These are phyloP conservation scores for Wallacemonas sp. DNA, from an alignment of 208 protist species.

Conservation along the genomic window DNA sequence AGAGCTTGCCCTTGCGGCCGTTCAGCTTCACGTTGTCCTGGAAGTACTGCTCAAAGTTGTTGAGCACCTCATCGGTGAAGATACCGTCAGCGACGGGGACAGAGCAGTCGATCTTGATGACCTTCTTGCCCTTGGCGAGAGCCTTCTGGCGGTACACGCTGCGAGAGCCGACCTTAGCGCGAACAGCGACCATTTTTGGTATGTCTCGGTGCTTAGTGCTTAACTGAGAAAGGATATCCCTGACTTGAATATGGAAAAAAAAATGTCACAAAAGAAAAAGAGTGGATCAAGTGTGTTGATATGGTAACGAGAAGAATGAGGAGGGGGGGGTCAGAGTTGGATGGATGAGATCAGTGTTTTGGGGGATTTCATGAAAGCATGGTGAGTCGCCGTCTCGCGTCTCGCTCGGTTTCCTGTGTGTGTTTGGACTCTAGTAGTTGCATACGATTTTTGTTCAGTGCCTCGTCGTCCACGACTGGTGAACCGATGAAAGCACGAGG, in stretches of 20 bases:
- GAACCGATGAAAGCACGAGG: too few relatives aligned
- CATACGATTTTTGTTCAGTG: too few relatives aligned
- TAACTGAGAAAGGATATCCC: neutral
- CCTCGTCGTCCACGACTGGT: too few relatives aligned
- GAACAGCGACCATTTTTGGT: constrained; percentile 85
- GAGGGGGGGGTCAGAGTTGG: too few relatives aligned
- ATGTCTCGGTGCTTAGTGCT: neutral
- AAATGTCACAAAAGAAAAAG: neutral
- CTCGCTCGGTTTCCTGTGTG: too few relatives aligned
- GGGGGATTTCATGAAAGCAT: too few relatives aligned
- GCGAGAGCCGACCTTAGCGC: constrained; percentile 89
- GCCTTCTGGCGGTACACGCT: constrained; percentile 80
- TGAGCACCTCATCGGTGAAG: constrained; percentile 86
- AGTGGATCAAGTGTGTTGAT: neutral
- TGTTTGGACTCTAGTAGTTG: too few relatives aligned
- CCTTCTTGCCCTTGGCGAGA: constrained; percentile 89
- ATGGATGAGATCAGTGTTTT: too few relatives aligned
- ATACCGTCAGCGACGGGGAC: constrained; percentile 64
- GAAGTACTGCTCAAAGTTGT: constrained; percentile 96
- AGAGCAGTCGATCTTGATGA: constrained; percentile 86
- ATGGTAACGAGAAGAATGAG: too few relatives aligned
- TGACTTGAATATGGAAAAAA: neutral
- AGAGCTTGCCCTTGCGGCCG: constrained; percentile 97
- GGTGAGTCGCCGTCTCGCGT: too few relatives aligned
- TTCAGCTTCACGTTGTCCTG: constrained; percentile 98